Conservation (phyloP, 345 rosid genomes). For the Lepidium sativum region DNA sequence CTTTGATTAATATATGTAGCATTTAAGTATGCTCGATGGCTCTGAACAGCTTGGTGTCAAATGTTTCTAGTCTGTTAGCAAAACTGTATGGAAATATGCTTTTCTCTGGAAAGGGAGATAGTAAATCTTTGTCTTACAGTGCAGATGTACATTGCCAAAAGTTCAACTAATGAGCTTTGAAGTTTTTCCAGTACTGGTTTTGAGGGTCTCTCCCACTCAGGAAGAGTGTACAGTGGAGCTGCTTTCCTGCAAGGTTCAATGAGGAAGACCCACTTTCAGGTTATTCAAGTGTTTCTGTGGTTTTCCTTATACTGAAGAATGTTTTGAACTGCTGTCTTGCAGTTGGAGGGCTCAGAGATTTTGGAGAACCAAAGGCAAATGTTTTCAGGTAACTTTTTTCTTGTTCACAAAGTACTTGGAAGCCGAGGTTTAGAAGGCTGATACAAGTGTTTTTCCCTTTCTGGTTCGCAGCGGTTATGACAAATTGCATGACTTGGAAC, state of each 20-base stretch:
- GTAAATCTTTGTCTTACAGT: constrained; percentile 23
- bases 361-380: constrained; percentile 60
- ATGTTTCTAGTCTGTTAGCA: neutral
- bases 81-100: neutral
- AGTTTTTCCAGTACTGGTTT: constrained; percentile 62
- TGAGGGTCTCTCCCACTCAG: constrained; percentile 50
- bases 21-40: neutral
- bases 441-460: neutral
- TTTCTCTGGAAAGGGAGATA: neutral
- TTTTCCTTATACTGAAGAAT: neutral
- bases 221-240: constrained; percentile 63
- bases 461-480: constrained; percentile 54
- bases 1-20: neutral
- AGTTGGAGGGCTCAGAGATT: constrained; percentile 70
- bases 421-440: constrained; percentile 1
- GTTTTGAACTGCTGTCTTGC: constrained; percentile 16
- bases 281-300: neutral
- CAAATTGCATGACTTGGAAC: constrained; percentile 64
- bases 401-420: neutral
- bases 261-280: neutral
- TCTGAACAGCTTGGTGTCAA: neutral
- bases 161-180: constrained; percentile 58
- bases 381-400: constrained; percentile 48
- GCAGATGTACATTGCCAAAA: constrained; percentile 64
- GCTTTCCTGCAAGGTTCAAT: constrained; percentile 68